Evolutionary conservation across 805 yeast species (phyloP).

Genomic region (Wickerhamiella spandovensis): DNA sequence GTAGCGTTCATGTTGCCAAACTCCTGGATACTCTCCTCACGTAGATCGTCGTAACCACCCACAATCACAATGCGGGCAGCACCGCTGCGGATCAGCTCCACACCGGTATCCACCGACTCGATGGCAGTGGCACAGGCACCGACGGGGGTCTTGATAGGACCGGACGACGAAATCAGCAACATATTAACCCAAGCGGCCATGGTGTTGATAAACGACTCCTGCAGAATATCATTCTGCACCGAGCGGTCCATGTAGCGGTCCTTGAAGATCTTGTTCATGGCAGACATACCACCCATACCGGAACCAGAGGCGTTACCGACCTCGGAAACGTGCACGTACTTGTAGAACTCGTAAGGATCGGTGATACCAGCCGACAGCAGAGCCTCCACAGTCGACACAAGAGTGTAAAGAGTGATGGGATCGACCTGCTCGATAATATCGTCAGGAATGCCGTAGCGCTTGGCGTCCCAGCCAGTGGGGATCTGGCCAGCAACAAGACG

Average conservation of each 20-base stretch:
- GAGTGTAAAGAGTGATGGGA: conserved; percentile 81
- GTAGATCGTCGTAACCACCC: conserved; percentile 99
- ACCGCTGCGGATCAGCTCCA: conserved; percentile 83
- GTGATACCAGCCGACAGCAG: conserved; percentile 88
- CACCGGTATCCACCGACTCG: conserved; percentile 93
- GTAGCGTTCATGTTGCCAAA: conserved; percentile 99
- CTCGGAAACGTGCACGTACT: conserved; percentile 95
- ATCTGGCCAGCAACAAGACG: conserved; percentile 73
- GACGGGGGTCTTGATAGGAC: conserved; percentile 98
- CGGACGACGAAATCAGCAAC: conserved; percentile 92
- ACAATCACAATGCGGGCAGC: conserved; percentile 93
- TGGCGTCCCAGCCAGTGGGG: conserved; percentile 98
- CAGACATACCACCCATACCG: conserved; percentile 99
- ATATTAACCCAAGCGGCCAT: conserved; percentile 99
- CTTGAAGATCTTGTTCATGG: conserved; percentile 94
- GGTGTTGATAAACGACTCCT: conserved; percentile 96
- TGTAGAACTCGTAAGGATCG: conserved; percentile 97
- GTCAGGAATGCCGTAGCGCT: conserved; percentile 85
- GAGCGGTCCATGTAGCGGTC: conserved; percentile 88
- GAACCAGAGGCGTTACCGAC: conserved; percentile 99
- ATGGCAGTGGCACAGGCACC: conserved; percentile 99
- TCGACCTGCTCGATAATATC: conserved; percentile 92
- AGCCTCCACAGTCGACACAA: conserved; percentile 93
- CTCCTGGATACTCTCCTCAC: conserved; percentile 96
- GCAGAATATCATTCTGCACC: conserved; percentile 92